Conservation (phyloP, 176 grass and related monocot genomes). For the Dendrocalamus sinicus region DNA sequence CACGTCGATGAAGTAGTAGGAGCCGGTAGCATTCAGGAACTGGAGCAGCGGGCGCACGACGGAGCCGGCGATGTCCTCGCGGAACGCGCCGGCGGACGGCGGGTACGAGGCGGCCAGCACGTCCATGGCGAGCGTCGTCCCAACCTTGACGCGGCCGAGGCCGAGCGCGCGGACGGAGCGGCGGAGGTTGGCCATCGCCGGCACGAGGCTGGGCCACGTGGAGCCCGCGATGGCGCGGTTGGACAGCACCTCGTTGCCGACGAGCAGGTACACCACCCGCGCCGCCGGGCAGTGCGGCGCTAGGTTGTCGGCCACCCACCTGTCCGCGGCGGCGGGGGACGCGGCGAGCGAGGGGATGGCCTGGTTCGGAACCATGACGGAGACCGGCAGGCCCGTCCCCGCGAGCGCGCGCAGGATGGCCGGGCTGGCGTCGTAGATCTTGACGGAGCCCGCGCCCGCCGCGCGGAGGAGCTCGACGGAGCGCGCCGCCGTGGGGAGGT, state of each 20-base stretch:
- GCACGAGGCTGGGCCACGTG: conserved; percentile 59
- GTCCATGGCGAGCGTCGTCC: conserved; percentile 72
- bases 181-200: conserved; percentile 72
- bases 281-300: conserved; percentile 42
- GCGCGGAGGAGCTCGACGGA: conserved; percentile 59
- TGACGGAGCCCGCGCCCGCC: conserved; percentile 56
- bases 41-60: conserved; percentile 59
- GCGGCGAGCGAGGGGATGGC: conserved; percentile 55
- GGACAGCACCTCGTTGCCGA: conserved; percentile 90
- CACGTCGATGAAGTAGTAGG: conserved; percentile 65
- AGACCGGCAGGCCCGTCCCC: conserved; percentile 54
- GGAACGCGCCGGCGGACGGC: conserved; percentile 69
- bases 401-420: conserved; percentile 61
- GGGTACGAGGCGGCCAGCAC: conserved; percentile 56
- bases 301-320: conserved; percentile 64
- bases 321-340: conserved; percentile 49
- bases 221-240: conserved; percentile 53
- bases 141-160: conserved; percentile 55
- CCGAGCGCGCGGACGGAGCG: conserved; percentile 26
- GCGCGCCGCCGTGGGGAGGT: conserved; percentile 53
- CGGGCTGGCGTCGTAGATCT: conserved; percentile 79
- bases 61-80: conserved; percentile 57
- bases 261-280: conserved; percentile 63
- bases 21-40: conserved; percentile 55
- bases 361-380: conserved; percentile 75